phyloP scores from a whole-genome alignment of 129 eudicot species.

The Lactuca sativa region DNA sequence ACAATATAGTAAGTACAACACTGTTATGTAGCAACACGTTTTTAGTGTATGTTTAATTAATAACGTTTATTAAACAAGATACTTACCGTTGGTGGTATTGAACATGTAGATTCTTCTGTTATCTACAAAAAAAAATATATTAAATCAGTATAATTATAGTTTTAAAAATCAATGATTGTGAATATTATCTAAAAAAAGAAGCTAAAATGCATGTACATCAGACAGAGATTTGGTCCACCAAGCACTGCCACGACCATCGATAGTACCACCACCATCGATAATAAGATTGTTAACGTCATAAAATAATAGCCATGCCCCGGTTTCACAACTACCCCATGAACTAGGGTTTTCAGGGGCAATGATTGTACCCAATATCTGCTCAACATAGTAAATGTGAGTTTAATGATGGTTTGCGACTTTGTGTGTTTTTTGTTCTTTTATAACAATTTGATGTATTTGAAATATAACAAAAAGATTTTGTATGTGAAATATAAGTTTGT shows the following conservation, averaged over 20 bases:
- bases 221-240: slow-evolving; percentile 32
- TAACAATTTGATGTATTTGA: neutral
- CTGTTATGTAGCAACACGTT: neutral
- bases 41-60: neutral
- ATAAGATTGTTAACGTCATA: slow-evolving; percentile 12
- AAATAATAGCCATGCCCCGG: slow-evolving; percentile 28
- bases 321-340: slow-evolving; percentile 27
- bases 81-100: slow-evolving; percentile 33
- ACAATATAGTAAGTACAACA: neutral
- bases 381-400: neutral
- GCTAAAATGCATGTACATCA: slow-evolving; percentile 6
- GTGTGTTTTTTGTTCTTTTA: neutral
- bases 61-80: neutral
- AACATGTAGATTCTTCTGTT: slow-evolving; percentile 1
- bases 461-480: too few relatives aligned
- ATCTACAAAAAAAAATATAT: slow-evolving; percentile 12
- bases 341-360: slow-evolving; percentile 28
- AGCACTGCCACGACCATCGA: slow-evolving; percentile 32
- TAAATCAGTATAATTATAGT: neutral
- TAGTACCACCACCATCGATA: slow-evolving; percentile 28
- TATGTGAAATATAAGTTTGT: neutral
- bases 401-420: neutral
- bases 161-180: neutral
- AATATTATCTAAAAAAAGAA: neutral
- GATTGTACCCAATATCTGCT: slow-evolving; percentile 29